Conservation (phyloP, 2,329 filamentous ascomycete species). For the Aciculosporium take region DNA sequence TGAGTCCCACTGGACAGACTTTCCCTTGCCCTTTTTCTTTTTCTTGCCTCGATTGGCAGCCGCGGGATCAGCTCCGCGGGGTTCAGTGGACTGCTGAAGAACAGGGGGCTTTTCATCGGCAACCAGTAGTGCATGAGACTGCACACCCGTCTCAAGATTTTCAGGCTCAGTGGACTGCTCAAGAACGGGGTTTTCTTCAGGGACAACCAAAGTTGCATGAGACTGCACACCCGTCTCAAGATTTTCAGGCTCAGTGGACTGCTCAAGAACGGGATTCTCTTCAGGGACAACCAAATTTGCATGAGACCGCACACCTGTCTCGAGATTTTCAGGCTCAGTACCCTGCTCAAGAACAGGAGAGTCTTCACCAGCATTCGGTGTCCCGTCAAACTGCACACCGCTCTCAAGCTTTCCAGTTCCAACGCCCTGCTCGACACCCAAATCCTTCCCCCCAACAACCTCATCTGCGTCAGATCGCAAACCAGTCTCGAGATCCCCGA, state of each 20-base stretch:
- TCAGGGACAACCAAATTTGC: background rate
- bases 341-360: background rate
- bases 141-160: background rate
- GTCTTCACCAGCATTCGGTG: background rate
- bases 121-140: background rate
- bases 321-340: background rate
- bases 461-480: background rate
- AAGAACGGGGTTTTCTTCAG: background rate
- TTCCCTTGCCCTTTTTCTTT: constrained; percentile 8
- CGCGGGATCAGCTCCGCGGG: background rate
- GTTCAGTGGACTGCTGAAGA: background rate
- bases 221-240: background rate
- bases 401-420: background rate
- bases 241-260: background rate
- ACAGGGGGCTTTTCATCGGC: background rate
- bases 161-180: background rate
- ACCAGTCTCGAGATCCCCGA: background rate
- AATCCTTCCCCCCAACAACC: background rate
- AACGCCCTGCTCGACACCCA: background rate
- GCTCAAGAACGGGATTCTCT: background rate
- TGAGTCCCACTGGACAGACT: constrained; percentile 11
- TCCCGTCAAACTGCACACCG: background rate
- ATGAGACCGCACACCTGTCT: background rate
- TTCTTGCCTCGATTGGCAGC: constrained; percentile 3
- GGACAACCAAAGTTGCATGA: no score